A percentile compares a stretch with the other conserved stretches of the same genome.
These are phyloP conservation scores for Barnettozyma botsteinii DNA, from an alignment of 805 yeast species.

Conservation along the genomic window DNA sequence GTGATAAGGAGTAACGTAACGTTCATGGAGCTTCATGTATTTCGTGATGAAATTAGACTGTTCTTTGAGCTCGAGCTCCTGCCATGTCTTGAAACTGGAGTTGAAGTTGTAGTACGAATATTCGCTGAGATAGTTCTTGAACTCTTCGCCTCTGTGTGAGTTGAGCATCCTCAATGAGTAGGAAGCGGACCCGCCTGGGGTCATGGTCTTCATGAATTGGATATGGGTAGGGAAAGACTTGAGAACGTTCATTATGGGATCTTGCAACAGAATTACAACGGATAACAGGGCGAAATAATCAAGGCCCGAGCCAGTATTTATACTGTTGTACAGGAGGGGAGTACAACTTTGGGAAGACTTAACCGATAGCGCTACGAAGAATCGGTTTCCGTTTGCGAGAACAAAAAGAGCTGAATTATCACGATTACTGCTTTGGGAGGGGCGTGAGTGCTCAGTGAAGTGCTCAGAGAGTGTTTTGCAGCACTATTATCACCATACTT, in stretches of 20 bases:
- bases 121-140: conserved; percentile 8
- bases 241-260: conserved; percentile 9
- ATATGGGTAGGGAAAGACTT: conserved; percentile 9
- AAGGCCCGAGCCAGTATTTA: no score
- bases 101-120: conserved; percentile 11
- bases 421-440: no score
- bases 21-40: conserved; percentile 8
- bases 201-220: conserved; percentile 8
- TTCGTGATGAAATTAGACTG: conserved; percentile 9
- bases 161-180: conserved; percentile 7
- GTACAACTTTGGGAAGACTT: no score
- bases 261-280: no score
- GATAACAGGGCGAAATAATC: no score
- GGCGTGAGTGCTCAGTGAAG: no score
- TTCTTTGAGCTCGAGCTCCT: conserved; percentile 9
- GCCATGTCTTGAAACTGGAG: conserved; percentile 12
- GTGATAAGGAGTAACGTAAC: conserved; percentile 4
- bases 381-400: no score
- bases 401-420: no score
- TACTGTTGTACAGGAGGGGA: no score
- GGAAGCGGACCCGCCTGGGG: conserved; percentile 2
- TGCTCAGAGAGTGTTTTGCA: no score
- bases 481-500: no score
- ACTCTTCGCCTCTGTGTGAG: conserved; percentile 5
- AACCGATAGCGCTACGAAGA: no score